Conservation (phyloP, 441 rosid genomes). For the Mallotus japonicus region DNA sequence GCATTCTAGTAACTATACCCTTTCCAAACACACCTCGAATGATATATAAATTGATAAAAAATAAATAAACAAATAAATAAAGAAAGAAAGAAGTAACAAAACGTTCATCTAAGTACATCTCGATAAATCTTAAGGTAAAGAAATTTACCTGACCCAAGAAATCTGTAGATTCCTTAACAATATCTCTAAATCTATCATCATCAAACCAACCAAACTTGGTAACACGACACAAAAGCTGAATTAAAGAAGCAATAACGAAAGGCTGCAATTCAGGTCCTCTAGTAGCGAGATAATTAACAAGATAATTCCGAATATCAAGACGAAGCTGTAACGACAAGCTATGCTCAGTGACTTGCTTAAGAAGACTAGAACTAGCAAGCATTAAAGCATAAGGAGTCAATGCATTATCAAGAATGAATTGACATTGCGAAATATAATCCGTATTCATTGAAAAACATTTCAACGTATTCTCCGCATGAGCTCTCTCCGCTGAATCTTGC, state of each 20-base stretch:
- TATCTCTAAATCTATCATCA: slow-evolving; percentile 91
- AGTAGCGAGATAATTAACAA: slow-evolving; percentile 76
- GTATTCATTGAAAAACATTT: slow-evolving; percentile 88
- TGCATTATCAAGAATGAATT: slow-evolving; percentile 96
- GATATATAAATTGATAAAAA: neutral
- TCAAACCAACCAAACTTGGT: slow-evolving; percentile 99
- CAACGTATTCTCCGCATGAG: slow-evolving; percentile 90
- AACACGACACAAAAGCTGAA: slow-evolving; percentile 87
- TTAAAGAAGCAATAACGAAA: slow-evolving; percentile 78
- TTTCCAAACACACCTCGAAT: no score
- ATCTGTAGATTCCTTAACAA: slow-evolving; percentile 78
- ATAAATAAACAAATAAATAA: neutral
- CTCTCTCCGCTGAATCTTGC: slow-evolving; percentile 88
- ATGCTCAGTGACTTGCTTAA: slow-evolving; percentile 98
- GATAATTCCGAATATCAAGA: slow-evolving; percentile 78
- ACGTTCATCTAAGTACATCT: neutral
- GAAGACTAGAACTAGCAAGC: slow-evolving; percentile 98
- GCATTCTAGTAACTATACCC: neutral
- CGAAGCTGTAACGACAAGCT: slow-evolving; percentile 84
- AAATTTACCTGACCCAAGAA: slow-evolving; percentile 83
- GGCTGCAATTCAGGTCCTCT: slow-evolving; percentile 90
- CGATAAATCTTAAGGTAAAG: neutral
- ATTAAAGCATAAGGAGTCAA: slow-evolving; percentile 93
- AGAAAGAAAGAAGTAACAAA: no score
- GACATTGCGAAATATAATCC: slow-evolving; percentile 94